These are phyloP conservation scores for Penicillium sp. DNA, from an alignment of 2,329 filamentous ascomycete species.

Conservation along the genomic window DNA sequence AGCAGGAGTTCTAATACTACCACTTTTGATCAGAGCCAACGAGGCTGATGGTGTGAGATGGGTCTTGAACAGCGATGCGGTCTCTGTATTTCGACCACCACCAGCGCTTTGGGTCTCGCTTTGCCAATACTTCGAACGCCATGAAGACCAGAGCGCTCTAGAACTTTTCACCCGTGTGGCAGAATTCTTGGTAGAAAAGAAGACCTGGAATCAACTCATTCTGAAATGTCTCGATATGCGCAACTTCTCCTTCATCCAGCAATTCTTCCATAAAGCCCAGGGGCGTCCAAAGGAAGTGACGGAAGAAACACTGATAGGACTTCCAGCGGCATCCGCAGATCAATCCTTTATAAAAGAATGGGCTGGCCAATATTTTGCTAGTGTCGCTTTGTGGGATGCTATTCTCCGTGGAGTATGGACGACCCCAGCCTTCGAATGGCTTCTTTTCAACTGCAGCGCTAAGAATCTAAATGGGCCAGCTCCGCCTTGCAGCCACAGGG, in stretches of 20 bases:
- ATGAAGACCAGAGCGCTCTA: neutral
- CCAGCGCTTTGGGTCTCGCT: neutral
- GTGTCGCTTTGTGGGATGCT: constrained; percentile 11
- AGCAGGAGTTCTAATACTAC: neutral
- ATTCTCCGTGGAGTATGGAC: constrained; percentile 7
- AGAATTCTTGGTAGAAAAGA: constrained; percentile 5
- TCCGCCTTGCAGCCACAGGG: neutral
- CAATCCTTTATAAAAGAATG: constrained; percentile 9
- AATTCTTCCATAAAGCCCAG: constrained; percentile 11
- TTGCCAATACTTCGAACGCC: neutral
- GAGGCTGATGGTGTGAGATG: neutral
- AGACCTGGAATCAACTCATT: constrained; percentile 8
- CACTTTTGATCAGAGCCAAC: constrained; percentile 1
- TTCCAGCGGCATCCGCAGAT: neutral
- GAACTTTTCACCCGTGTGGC: constrained; percentile 9
- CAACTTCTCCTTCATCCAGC: constrained; percentile 13
- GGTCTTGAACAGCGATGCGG: neutral
- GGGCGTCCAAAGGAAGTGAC: constrained; percentile 5
- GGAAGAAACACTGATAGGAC: constrained; percentile 10
- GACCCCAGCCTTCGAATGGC: constrained; percentile 5
- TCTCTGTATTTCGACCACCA: neutral
- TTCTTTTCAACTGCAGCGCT: neutral
- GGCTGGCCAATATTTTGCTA: constrained; percentile 9
- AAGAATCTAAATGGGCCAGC: constrained; percentile 12
- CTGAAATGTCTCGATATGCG: constrained; percentile 10